Evolutionary conservation across 1,284 basidiomycete species (phyloP).

Genomic region (Anthracocystis panici-leucophaei): DNA sequence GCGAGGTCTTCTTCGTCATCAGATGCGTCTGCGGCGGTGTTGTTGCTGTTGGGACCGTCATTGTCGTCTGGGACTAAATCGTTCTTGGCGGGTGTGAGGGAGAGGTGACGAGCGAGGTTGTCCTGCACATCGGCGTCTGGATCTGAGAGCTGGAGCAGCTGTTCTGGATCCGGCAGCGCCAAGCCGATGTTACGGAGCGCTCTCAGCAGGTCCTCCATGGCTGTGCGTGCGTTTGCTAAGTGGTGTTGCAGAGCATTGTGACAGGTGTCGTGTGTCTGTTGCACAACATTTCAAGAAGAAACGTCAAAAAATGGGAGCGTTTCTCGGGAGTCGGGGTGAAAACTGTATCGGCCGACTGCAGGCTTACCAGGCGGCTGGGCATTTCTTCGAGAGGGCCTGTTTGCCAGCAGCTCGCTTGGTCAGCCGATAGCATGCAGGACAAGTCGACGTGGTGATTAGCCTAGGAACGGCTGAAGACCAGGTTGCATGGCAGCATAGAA

Average conservation of each 20-base stretch:
- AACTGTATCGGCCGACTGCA: neutral
- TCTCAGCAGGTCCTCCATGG: conserved; percentile 66
- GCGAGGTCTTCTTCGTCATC: conserved; percentile 26
- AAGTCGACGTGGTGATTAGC: conserved; percentile 34
- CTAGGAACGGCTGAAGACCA: conserved; percentile 22
- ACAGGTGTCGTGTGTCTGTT: conserved; percentile 13
- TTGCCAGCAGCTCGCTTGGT: neutral
- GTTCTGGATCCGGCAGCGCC: conserved; percentile 55
- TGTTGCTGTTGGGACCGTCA: neutral
- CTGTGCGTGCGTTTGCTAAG: neutral
- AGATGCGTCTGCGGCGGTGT: neutral
- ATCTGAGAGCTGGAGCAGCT: conserved; percentile 64
- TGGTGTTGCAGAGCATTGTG: neutral
- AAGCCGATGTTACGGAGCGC: conserved; percentile 63
- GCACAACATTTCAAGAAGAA: conserved; percentile 21
- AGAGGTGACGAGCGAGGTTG: conserved; percentile 61
- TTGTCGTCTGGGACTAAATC: conserved; percentile 21
- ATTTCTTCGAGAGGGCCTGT: neutral
- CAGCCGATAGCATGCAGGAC: neutral
- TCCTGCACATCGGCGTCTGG: conserved; percentile 56
- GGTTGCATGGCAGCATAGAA: conserved; percentile 4
- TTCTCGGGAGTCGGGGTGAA: conserved; percentile 30
- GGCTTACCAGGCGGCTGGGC: neutral
- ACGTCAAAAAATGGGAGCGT: conserved; percentile 22
- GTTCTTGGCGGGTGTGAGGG: conserved; percentile 48